phyloP scores from a whole-genome alignment of 2,329 filamentous ascomycete genomes.

The Raffaelea deltoideospora region DNA sequence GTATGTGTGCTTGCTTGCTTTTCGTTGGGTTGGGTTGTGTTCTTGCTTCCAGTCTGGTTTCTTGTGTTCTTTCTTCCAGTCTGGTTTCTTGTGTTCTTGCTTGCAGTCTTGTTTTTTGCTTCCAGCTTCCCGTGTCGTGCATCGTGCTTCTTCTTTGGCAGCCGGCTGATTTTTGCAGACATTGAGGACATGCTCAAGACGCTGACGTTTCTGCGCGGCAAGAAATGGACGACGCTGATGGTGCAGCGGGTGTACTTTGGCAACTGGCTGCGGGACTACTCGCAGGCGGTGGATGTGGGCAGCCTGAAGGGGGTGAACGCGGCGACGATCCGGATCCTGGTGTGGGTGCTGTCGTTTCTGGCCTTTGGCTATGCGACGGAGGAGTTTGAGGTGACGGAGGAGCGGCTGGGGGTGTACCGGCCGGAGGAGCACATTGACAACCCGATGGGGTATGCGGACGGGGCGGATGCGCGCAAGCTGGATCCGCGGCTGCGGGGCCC shows the following conservation, averaged over 20 bases:
- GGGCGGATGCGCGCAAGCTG: constrained; percentile 66
- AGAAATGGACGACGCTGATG: constrained; percentile 72
- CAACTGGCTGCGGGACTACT: constrained; percentile 79
- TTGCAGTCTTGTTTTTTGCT: no score
- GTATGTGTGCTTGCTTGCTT: constrained; percentile 17
- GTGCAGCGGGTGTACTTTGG: constrained; percentile 71
- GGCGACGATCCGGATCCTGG: constrained; percentile 60
- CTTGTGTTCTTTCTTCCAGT: no score
- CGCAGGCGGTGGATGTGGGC: constrained; percentile 67
- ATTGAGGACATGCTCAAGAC: constrained; percentile 73
- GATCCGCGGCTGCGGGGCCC: constrained; percentile 72
- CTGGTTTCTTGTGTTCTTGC: no score
- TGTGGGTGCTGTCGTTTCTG: constrained; percentile 72
- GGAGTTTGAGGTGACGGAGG: constrained; percentile 71
- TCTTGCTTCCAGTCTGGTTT: no score
- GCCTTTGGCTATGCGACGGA: constrained; percentile 74
- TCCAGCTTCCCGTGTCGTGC: no score
- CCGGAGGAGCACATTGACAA: constrained; percentile 66
- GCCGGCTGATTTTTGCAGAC: constrained; percentile 25
- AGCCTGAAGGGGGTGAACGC: constrained; percentile 66
- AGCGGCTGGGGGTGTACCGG: constrained; percentile 65
- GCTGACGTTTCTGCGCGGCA: constrained; percentile 60
- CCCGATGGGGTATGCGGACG: constrained; percentile 75
- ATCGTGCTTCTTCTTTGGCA: no score
- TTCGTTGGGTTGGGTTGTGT: no score